Conservation (phyloP, 23 red algal genomes). For the Pyropia haitanensis region DNA sequence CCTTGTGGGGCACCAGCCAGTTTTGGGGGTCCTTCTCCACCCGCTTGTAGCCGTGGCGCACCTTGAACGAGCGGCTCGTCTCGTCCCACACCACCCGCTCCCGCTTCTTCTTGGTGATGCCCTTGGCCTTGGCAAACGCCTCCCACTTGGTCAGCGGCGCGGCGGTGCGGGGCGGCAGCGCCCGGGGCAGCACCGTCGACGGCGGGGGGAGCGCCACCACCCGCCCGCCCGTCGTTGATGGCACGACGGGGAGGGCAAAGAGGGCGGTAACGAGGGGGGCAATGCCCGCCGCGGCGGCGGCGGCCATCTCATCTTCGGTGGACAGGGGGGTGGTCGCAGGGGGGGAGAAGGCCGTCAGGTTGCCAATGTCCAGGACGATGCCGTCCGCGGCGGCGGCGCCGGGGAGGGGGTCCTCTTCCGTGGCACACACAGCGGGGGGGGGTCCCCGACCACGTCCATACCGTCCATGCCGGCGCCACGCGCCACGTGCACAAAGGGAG, state of each 20-base stretch:
- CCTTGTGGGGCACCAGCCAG: conserved; percentile 45
- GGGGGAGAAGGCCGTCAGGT: conserved; percentile 25
- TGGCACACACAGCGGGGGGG: too few relatives aligned
- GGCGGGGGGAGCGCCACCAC: conserved; percentile 41
- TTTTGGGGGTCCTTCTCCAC: conserved; percentile 24
- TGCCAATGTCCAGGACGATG: conserved; percentile 44
- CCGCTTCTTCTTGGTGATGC: conserved; percentile 77
- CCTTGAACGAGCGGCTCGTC: conserved; percentile 33
- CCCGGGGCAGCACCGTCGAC: conserved; percentile 53
- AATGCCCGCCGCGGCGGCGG: conserved; percentile 6
- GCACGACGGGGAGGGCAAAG: conserved; percentile 27
- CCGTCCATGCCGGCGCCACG: too few relatives aligned
- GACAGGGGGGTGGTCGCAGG: conserved; percentile 4
- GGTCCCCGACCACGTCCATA: too few relatives aligned
- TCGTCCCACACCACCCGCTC: conserved; percentile 86
- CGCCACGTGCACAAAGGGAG: too few relatives aligned
- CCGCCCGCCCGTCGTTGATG: conserved; percentile 18
- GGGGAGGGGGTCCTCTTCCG: too few relatives aligned
- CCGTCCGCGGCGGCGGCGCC: conserved; percentile 1
- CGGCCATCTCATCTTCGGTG: conserved; percentile 5
- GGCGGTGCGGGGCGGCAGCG: conserved; percentile 69
- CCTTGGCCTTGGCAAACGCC: conserved; percentile 69
- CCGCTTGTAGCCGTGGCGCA: conserved; percentile 53
- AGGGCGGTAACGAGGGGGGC: conserved; percentile 22
- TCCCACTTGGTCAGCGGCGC: conserved; percentile 79